phyloP scores from a whole-genome alignment of 192 early-diverging fungal species.

The Oehlia diaphana region DNA sequence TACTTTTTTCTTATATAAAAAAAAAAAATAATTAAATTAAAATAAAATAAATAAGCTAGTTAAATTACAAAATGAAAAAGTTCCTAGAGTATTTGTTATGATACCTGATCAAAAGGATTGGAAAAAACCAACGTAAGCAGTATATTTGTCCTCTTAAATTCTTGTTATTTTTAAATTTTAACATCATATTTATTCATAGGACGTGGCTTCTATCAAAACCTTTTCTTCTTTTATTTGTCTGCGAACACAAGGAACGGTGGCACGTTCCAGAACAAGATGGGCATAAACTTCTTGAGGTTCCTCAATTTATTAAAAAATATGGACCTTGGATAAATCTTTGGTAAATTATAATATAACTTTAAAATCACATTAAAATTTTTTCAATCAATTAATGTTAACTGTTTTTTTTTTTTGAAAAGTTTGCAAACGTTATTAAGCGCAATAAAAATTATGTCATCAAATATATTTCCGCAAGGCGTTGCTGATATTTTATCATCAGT shows the following conservation, averaged over 20 bases:
- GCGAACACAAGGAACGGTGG: background rate
- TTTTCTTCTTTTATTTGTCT: background rate
- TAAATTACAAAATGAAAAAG: background rate
- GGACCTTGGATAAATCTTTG: background rate
- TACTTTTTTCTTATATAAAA: too few species aligned
- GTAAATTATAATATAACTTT: background rate
- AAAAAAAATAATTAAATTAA: too few species aligned
- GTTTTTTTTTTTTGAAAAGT: background rate
- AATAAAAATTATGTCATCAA: background rate
- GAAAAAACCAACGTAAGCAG: background rate
- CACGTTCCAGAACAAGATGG: background rate
- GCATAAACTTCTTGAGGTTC: background rate
- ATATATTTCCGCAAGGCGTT: background rate
- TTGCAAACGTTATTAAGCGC: background rate
- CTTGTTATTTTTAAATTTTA: too few species aligned
- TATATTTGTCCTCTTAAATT: background rate
- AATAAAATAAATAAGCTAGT: background rate
- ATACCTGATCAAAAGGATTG: background rate
- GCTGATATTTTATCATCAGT: background rate
- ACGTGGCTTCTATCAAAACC: background rate
- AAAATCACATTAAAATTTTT: too few species aligned
- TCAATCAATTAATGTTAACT: too few species aligned
- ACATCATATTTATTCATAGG: background rate
- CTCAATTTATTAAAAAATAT: background rate
- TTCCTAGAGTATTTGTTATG: background rate